Evolutionary conservation across 768 basidiomycete species (phyloP), one percentile per base, ranked within the genome.

Genomic region (Infundibulicybe gibba): DNA sequence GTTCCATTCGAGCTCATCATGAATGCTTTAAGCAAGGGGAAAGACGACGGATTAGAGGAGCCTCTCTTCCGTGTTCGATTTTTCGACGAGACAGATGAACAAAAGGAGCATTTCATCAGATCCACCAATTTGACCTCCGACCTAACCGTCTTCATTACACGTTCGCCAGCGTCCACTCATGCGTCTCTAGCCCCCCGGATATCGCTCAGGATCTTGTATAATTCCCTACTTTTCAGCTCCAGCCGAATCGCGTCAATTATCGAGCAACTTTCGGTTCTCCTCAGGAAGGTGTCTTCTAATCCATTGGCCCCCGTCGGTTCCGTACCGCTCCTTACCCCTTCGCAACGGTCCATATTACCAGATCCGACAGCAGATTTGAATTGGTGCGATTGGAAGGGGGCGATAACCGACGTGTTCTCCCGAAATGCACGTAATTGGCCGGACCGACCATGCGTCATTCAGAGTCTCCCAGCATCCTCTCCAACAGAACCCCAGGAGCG

Each of bases 381-480:
- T 56, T 99, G 97, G 95, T 95, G 92, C 65, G 94, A 87, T 43
- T 99, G 87, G 81, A 92, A 94, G 63, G 97, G 95, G 30, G 90
- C 95, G 6, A 97, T 99, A 60, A 92, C 95, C 12, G 89, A 95
- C 61, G 81, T 98, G 17, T 98, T 99, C 66, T 88, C 92, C 9
- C 69, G 71, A 32, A 97, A 99, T 67, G 97, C 97, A 2, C 71
- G 76, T 10, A 65, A 70, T 47, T 79, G 80, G 65, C 94, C 95
- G 0, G 85, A 91, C 25, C 73, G 85, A n/a, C 72, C 87, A 4
- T 98, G 95, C 56, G 89, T 99, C 31, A 72, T 98, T 41, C 95
- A 99, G 64, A 82, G 77, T 45, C 54, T 86, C 37, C 75, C 84
- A 3, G 60, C 73, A 0, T 50, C 61, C 33, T 57, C 67, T 13